Conservation (phyloP, 805 yeast species). For the Candida insectalens region DNA sequence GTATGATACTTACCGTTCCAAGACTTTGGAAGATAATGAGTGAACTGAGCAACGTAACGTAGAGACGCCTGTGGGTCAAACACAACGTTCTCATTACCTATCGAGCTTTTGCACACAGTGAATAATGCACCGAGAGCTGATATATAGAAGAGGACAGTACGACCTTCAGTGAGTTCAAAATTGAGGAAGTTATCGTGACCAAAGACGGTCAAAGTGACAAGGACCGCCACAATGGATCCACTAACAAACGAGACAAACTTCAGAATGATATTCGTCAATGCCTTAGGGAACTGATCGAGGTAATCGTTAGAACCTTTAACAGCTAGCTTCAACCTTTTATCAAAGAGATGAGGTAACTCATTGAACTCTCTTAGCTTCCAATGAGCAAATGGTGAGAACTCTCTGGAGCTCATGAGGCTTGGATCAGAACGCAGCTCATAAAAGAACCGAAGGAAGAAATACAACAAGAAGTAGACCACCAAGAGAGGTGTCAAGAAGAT, state of each 20-base stretch:
- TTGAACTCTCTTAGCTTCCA: slow-evolving; percentile 94
- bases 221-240: slow-evolving; percentile 84
- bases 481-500: slow-evolving; percentile 78
- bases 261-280: slow-evolving; percentile 43
- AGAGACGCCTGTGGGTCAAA: slow-evolving; percentile 91
- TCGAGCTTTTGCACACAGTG: slow-evolving; percentile 69
- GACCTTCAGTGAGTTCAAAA: slow-evolving; percentile 76
- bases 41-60: slow-evolving; percentile 68
- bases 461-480: slow-evolving; percentile 69
- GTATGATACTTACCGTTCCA: slow-evolving; percentile 88
- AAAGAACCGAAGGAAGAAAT: slow-evolving; percentile 84
- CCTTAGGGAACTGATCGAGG: slow-evolving; percentile 87
- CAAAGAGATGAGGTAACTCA: slow-evolving; percentile 84
- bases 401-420: slow-evolving; percentile 68
- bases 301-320: slow-evolving; percentile 73
- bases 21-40: slow-evolving; percentile 80
- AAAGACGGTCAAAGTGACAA: slow-evolving; percentile 64
- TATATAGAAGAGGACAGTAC: slow-evolving; percentile 78
- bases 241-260: slow-evolving; percentile 63
- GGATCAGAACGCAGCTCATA: slow-evolving; percentile 90
- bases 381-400: slow-evolving; percentile 88
- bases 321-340: slow-evolving; percentile 67
- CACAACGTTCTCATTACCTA: slow-evolving; percentile 52
- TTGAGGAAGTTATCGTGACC: slow-evolving; percentile 90
- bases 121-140: slow-evolving; percentile 82